Evolutionary conservation across 2,329 filamentous ascomycete genomes (phyloP).

Genomic region (Dothistroma septosporum): DNA sequence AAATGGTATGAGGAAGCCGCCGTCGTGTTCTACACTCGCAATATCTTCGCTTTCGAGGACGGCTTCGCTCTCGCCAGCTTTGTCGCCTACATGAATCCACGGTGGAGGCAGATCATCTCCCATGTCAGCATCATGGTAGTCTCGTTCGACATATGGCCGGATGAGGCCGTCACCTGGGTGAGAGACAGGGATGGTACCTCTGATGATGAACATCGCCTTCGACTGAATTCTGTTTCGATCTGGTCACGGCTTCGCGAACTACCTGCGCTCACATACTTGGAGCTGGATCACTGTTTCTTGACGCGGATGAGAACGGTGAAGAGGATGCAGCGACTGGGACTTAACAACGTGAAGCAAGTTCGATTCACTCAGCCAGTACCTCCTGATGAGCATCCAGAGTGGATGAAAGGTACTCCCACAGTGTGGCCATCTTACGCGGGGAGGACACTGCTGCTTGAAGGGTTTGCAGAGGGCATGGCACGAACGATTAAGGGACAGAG

Average conservation of each 20-base stretch:
- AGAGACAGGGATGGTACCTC: neutral
- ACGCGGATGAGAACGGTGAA: neutral
- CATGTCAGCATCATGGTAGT: constrained; percentile 12
- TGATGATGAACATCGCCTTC: neutral
- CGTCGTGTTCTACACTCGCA: constrained; percentile 15
- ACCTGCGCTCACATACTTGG: constrained; percentile 12
- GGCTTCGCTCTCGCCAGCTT: constrained; percentile 5
- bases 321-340: constrained; percentile 4
- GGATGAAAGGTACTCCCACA: neutral
- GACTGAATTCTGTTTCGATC: neutral
- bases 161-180: neutral
- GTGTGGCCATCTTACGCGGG: constrained; percentile 13
- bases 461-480: constrained; percentile 13
- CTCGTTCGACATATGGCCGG: neutral
- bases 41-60: constrained; percentile 23
- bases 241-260: constrained; percentile 9
- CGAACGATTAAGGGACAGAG: constrained; percentile 11
- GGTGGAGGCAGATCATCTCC: constrained; percentile 9
- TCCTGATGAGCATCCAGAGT: neutral
- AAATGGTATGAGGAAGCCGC: constrained; percentile 20
- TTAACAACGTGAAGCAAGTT: constrained; percentile 1
- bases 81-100: constrained; percentile 3
- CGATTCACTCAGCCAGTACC: neutral
- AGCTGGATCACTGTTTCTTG: constrained; percentile 16
- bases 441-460: constrained; percentile 5